phyloP scores from a whole-genome alignment of 1,284 basidiomycete species.

The Ganoderma lingzhi region DNA sequence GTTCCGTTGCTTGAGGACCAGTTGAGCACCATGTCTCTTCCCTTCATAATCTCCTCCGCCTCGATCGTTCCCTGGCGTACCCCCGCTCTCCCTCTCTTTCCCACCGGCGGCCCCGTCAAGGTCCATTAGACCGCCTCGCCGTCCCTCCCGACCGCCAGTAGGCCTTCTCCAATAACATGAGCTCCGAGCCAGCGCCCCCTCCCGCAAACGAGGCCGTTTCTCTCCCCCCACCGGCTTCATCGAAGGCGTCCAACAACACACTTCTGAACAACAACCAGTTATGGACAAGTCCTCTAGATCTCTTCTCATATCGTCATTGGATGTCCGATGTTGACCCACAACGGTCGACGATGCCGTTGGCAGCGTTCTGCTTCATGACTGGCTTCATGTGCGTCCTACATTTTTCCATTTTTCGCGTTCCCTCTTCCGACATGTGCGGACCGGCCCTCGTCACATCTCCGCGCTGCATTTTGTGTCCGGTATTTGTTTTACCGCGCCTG shows the following conservation, averaged over 20 bases:
- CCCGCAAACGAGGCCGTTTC: slow-evolving; percentile 33
- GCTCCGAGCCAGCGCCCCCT: slow-evolving; percentile 16
- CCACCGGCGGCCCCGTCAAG: slow-evolving; percentile 19
- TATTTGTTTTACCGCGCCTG: not conserved
- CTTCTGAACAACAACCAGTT: slow-evolving; percentile 34
- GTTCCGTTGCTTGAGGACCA: slow-evolving; percentile 21
- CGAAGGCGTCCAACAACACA: slow-evolving; percentile 28
- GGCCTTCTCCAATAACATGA: slow-evolving; percentile 18
- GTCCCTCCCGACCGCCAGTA: slow-evolving; percentile 2
- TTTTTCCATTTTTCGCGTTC: not conserved
- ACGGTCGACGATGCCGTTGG: slow-evolving; percentile 65
- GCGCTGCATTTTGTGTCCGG: not conserved
- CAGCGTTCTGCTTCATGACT: slow-evolving; percentile 87
- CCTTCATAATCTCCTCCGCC: slow-evolving; percentile 24
- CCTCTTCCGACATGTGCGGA: not conserved
- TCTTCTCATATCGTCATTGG: slow-evolving; percentile 43
- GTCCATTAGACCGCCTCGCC: slow-evolving; percentile 9
- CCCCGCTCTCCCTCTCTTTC: slow-evolving; percentile 18
- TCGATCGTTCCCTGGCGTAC: slow-evolving; percentile 7
- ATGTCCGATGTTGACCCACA: slow-evolving; percentile 68
- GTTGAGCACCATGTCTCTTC: slow-evolving; percentile 22
- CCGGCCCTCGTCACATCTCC: not conserved
- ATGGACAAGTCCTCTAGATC: slow-evolving; percentile 37
- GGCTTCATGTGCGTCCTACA: slow-evolving; percentile 73
- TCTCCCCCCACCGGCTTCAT: slow-evolving; percentile 35